A percentile compares a stretch with the other conserved stretches of the same genome.
These are phyloP conservation scores for Naganishia albida DNA, from an alignment of 1,284 basidiomycete species.

Conservation along the genomic window DNA sequence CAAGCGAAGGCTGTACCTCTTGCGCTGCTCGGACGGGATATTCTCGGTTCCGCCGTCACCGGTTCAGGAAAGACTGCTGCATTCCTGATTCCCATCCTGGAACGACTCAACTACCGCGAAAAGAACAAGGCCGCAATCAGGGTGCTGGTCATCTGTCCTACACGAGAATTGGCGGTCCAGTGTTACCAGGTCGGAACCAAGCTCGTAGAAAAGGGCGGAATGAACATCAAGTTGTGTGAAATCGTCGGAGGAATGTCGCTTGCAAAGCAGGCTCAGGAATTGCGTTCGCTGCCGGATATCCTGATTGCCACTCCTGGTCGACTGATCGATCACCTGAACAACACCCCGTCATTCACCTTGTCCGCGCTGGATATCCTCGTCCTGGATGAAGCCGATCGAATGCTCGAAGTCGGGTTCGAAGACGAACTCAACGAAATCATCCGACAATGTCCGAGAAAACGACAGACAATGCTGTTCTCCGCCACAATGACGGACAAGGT, in stretches of 20 bases:
- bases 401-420: conserved; percentile 96
- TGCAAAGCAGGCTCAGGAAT: conserved; percentile 81
- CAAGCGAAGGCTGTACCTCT: conserved; percentile 90
- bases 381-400: conserved; percentile 95
- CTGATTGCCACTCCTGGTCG: conserved; percentile 94
- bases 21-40: conserved; percentile 88
- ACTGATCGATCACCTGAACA: conserved; percentile 93
- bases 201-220: conserved; percentile 69
- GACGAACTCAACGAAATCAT: conserved; percentile 94
- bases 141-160: conserved; percentile 88
- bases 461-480: conserved; percentile 98
- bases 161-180: conserved; percentile 90
- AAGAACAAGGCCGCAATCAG: conserved; percentile 87
- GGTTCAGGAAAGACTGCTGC: conserved; percentile 97
- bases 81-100: conserved; percentile 90
- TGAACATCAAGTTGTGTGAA: conserved; percentile 84
- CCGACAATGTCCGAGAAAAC: conserved; percentile 77
- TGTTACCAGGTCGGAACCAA: conserved; percentile 88
- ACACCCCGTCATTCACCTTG: conserved; percentile 89
- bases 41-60: conserved; percentile 92
- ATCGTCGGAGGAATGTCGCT: conserved; percentile 91
- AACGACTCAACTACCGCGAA: conserved; percentile 85
- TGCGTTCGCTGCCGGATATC: conserved; percentile 85
- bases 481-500: conserved; percentile 98
- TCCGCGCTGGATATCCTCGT: conserved; percentile 92